These are phyloP conservation scores for Chaetomiaceae sp. DNA, from an alignment of 2,329 filamentous ascomycete genomes.

Conservation along the genomic window DNA sequence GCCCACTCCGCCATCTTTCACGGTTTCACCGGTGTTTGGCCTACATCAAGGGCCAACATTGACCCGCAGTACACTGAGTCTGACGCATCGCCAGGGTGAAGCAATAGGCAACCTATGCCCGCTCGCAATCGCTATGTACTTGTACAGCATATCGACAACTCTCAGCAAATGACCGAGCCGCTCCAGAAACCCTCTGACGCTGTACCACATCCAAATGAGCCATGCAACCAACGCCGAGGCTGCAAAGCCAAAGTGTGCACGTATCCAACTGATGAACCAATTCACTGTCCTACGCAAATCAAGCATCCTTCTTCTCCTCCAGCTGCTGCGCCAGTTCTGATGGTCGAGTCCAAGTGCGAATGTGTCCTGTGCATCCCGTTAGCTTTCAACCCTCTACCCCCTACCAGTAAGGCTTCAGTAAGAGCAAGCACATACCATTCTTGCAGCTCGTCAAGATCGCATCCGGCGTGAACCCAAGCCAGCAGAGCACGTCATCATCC, in stretches of 20 bases:
- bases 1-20: not conserved
- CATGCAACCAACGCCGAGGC: not conserved
- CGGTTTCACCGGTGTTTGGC: not conserved
- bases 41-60: not conserved
- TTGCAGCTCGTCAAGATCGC: slow-evolving; percentile 90
- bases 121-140: not conserved
- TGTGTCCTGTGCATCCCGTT: slow-evolving; percentile 32
- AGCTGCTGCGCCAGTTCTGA: slow-evolving; percentile 33
- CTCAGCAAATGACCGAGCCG: not conserved
- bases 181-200: not conserved
- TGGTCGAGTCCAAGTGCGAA: slow-evolving; percentile 41
- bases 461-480: slow-evolving; percentile 90
- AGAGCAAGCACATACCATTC: slow-evolving; percentile 63
- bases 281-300: not conserved
- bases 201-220: not conserved
- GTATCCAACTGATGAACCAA: not conserved
- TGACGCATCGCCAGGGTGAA: not conserved
- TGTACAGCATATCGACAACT: not conserved
- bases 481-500: slow-evolving; percentile 81
- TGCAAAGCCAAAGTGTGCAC: not conserved
- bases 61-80: not conserved
- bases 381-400: not conserved
- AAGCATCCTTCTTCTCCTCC: slow-evolving; percentile 10
- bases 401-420: not conserved
- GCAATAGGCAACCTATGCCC: not conserved